These are phyloP conservation scores for Fraxinus platypoda DNA, from an alignment of 305 asterid genomes.

Conservation along the genomic window DNA sequence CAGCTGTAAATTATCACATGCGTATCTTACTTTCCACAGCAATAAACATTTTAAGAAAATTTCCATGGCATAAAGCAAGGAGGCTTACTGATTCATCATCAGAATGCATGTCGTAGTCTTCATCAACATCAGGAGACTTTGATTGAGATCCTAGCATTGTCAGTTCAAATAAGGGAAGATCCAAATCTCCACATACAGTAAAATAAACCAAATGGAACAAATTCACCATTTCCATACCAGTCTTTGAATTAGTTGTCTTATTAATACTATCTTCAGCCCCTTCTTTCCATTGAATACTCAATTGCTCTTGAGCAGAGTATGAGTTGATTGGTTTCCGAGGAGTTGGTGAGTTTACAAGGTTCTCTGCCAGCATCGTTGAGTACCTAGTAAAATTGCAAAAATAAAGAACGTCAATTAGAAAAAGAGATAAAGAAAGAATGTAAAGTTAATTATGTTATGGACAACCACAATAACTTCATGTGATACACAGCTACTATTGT, in stretches of 20 bases:
- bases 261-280: conserved; percentile 38
- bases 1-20: conserved; percentile 7
- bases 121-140: conserved; percentile 62
- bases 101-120: conserved; percentile 65
- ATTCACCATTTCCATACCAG: conserved; percentile 42
- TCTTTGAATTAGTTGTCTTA: conserved; percentile 41
- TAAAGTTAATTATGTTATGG: background rate
- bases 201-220: conserved; percentile 19
- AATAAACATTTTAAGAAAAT: conserved; percentile 15
- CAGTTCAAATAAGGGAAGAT: conserved; percentile 35
- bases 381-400: conserved; percentile 50
- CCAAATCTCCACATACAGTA: conserved; percentile 13
- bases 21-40: background rate
- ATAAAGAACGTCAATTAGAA: conserved; percentile 16
- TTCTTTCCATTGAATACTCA: conserved; percentile 34
- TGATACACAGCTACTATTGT: background rate
- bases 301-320: conserved; percentile 41
- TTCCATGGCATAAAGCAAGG: conserved; percentile 17
- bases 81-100: conserved; percentile 75
- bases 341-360: conserved; percentile 70
- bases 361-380: conserved; percentile 98
- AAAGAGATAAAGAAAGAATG: background rate
- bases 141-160: conserved; percentile 71
- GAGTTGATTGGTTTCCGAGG: conserved; percentile 41
- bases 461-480: background rate